These are phyloP conservation scores for Leishmania major DNA, from an alignment of 208 protist species.

Conservation along the genomic window DNA sequence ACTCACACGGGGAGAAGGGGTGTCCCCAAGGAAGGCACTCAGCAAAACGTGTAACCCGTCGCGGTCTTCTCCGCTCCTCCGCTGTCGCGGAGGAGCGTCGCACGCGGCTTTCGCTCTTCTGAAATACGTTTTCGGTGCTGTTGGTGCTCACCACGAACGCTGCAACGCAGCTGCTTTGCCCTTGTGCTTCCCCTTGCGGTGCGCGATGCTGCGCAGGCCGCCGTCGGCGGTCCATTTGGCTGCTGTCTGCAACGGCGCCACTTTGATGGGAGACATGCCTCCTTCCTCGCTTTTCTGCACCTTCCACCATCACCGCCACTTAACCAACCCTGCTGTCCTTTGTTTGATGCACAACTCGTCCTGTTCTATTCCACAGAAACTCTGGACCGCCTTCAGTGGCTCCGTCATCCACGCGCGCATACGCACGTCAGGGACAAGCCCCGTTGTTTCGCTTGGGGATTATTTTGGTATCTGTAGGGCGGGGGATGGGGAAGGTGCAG, in stretches of 20 bases:
- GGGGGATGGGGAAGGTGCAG: too few relatives aligned
- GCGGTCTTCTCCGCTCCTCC: not conserved
- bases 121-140: not conserved
- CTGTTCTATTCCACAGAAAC: not conserved
- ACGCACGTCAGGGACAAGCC: not conserved
- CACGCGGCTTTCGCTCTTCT: not conserved
- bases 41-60: not conserved
- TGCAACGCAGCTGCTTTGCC: not conserved
- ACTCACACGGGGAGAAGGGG: not conserved
- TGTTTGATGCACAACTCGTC: not conserved
- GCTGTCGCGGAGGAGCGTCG: too few relatives aligned
- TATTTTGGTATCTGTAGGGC: not conserved
- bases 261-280: not conserved
- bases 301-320: not conserved
- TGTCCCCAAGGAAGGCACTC: not conserved
- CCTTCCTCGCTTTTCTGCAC: not conserved
- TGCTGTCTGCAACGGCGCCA: not conserved
- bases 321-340: not conserved
- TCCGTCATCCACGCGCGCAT: not conserved
- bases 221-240: not conserved
- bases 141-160: not conserved
- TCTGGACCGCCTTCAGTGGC: not conserved
- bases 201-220: not conserved
- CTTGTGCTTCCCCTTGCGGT: not conserved
- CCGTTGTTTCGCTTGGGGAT: not conserved